Evolutionary conservation across 1,284 basidiomycete species (phyloP).

Genomic region (Dichomitus squalens): DNA sequence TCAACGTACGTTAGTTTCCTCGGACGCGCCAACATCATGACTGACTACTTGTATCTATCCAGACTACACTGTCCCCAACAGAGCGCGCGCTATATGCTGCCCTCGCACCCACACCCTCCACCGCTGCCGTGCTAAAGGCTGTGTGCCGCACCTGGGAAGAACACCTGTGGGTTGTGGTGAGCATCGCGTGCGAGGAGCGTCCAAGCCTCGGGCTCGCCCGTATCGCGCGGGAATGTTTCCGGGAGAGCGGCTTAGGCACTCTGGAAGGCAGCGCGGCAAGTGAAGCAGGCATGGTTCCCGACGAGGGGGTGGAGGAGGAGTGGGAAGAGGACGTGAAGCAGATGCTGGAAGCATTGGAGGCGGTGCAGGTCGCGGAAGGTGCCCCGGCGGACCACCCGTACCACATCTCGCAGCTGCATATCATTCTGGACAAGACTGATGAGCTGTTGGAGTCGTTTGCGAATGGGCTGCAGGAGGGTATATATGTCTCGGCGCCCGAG

Average conservation of each 20-base stretch:
- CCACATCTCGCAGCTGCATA: conserved; percentile 82
- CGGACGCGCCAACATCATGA: not conserved
- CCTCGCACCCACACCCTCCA: conserved; percentile 77
- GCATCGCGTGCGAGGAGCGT: conserved; percentile 83
- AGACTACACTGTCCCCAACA: conserved; percentile 71
- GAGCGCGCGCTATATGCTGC: conserved; percentile 90
- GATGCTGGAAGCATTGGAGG: conserved; percentile 54
- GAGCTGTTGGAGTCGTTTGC: conserved; percentile 77
- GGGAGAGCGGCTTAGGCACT: conserved; percentile 55
- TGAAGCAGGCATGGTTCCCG: not conserved
- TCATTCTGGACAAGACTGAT: conserved; percentile 79
- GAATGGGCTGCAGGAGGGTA: conserved; percentile 52
- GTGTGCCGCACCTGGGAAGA: conserved; percentile 94
- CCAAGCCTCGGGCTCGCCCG: conserved; percentile 62
- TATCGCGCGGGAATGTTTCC: conserved; percentile 58
- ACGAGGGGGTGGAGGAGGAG: conserved; percentile 43
- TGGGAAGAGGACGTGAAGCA: conserved; percentile 64
- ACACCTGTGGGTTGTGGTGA: conserved; percentile 91
- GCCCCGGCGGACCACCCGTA: conserved; percentile 80
- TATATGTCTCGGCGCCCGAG: conserved; percentile 60
- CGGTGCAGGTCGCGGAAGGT: conserved; percentile 58
- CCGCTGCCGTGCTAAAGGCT: conserved; percentile 74
- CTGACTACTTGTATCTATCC: not conserved
- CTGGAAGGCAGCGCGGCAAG: conserved; percentile 39
- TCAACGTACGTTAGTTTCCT: conserved; percentile 56